Base-by-base conservation (phyloP, 148 eudicot genomes). In the Vaccinium vitisidaea region DNA sequence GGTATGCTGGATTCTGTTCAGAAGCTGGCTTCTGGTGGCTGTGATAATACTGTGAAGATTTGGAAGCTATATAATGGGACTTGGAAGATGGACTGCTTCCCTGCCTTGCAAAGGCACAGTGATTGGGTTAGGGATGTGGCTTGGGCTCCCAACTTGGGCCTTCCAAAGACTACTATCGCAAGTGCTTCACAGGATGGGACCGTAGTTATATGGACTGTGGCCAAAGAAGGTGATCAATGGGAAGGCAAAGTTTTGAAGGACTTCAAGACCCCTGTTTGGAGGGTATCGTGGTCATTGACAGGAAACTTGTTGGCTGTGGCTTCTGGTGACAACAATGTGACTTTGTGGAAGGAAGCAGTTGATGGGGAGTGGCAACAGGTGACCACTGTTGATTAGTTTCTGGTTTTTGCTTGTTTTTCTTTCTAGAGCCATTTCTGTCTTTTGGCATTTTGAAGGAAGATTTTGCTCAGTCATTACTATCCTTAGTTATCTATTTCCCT, bases 41-140 rank as follows among this genome's bases (percentile, higher is more conserved):
- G 95, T 84, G 98, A 95, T 48, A 96, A 91, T 75, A 93, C 96
- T 0, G 98, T 96, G 58, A 93, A 91, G 87, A 92, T 96, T 15
- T 96, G 98, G 98, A 96, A 93, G 87, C 90, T 93, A 16, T 70
- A 85, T 81, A 90, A 92, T 76, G 98, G 97, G 61, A 87, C 70
- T 80, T 96, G 98, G 98, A 93, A 89, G 89, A 93, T 94, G 98
- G 98, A 96, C 71, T 92, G 98, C 84, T 94, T 94, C 87, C 98
- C 98, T 67, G 94, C 98, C 55, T 94, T 96, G 86, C 98, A 91
- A 83, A 94, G 77, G 91, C 98, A 96, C 63, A 52, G 89, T 1
- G 97, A 96, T 88, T 93, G 98, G 98, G 98, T 96, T 70, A 89
- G 98, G 69, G 97, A 96, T 84, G 98, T 96, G 46, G 93, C 98